Evolutionary conservation across 140 eudicot genomes (phyloP).

Genomic region (Bidens hawaiensis): DNA sequence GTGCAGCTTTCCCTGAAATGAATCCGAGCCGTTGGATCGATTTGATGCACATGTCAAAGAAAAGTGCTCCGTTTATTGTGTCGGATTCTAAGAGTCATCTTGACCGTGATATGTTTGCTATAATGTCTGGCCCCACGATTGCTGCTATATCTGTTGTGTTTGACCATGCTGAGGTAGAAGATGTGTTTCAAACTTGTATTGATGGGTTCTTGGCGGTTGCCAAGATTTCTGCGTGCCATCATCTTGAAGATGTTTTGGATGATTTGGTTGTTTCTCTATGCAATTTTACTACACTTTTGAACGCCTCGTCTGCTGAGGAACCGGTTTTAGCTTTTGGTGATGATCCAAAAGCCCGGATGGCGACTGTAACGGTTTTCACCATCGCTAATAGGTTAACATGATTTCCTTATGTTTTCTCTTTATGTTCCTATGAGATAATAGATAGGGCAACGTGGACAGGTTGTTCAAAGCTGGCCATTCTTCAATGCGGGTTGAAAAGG

Average conservation of each 20-base stretch:
- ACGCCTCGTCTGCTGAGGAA: slow-evolving; percentile 74
- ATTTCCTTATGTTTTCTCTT: slow-evolving; percentile 8
- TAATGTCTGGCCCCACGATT: slow-evolving; percentile 92
- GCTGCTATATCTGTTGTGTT: slow-evolving; percentile 96
- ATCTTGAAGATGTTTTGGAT: slow-evolving; percentile 85
- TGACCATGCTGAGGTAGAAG: slow-evolving; percentile 87
- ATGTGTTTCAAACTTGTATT: slow-evolving; percentile 70
- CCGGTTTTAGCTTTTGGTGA: slow-evolving; percentile 87
- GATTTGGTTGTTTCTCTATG: slow-evolving; percentile 94
- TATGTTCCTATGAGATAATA: slow-evolving; percentile 9
- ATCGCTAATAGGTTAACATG: slow-evolving; percentile 55
- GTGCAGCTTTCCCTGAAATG: slow-evolving; percentile 72
- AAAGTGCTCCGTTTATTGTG: slow-evolving; percentile 65
- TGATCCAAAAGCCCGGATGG: slow-evolving; percentile 87
- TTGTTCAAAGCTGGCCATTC: background rate
- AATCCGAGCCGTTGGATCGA: slow-evolving; percentile 95
- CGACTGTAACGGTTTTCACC: slow-evolving; percentile 83
- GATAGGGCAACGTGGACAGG: slow-evolving; percentile 4
- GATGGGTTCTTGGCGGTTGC: slow-evolving; percentile 94
- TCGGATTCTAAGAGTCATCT: slow-evolving; percentile 70
- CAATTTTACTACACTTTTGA: slow-evolving; percentile 79
- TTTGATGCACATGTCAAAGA: slow-evolving; percentile 75
- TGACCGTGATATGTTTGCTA: slow-evolving; percentile 95
- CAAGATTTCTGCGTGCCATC: slow-evolving; percentile 90
- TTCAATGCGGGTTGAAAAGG: too few relatives aligned